A percentile compares a stretch with the other conserved stretches of the same genome.
These are phyloP conservation scores for Nakazawaea anatomiae DNA, from an alignment of 805 yeast species.

Conservation along the genomic window DNA sequence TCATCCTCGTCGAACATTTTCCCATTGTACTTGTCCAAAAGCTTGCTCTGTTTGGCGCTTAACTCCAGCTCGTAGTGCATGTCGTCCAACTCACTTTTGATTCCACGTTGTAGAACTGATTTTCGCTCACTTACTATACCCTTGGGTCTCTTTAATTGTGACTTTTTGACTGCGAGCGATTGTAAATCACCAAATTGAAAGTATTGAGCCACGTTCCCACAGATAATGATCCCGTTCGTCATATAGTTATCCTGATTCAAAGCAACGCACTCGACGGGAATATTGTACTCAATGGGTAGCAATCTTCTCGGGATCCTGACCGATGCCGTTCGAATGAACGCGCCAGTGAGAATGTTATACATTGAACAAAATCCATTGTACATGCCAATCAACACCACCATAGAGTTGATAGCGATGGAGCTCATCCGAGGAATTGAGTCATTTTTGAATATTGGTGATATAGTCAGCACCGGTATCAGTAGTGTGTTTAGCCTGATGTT, in stretches of 20 bases:
- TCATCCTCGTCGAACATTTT: slow-evolving; percentile 31
- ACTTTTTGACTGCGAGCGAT: slow-evolving; percentile 14
- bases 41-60: slow-evolving; percentile 17
- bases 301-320: slow-evolving; percentile 24
- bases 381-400: slow-evolving; percentile 31
- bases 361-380: slow-evolving; percentile 36
- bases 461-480: slow-evolving; percentile 5
- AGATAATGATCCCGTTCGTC: slow-evolving; percentile 32
- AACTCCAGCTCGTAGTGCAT: slow-evolving; percentile 22
- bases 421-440: slow-evolving; percentile 21
- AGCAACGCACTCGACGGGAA: slow-evolving; percentile 22
- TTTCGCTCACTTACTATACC: slow-evolving; percentile 20
- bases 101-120: slow-evolving; percentile 19
- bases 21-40: slow-evolving; percentile 44
- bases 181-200: slow-evolving; percentile 39
- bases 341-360: slow-evolving; percentile 38
- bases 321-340: slow-evolving; percentile 28
- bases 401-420: slow-evolving; percentile 21
- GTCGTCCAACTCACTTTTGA: slow-evolving; percentile 27
- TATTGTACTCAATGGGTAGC: slow-evolving; percentile 17
- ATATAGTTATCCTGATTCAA: slow-evolving; percentile 20
- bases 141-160: slow-evolving; percentile 13
- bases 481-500: slow-evolving; percentile 28
- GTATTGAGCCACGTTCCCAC: slow-evolving; percentile 38
- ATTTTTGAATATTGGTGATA: slow-evolving; percentile 5